A percentile compares a stretch with the other conserved stretches of the same genome.
These are phyloP conservation scores for Fistulinella cinereoalba DNA, from an alignment of 1,284 basidiomycete genomes.

Conservation along the genomic window DNA sequence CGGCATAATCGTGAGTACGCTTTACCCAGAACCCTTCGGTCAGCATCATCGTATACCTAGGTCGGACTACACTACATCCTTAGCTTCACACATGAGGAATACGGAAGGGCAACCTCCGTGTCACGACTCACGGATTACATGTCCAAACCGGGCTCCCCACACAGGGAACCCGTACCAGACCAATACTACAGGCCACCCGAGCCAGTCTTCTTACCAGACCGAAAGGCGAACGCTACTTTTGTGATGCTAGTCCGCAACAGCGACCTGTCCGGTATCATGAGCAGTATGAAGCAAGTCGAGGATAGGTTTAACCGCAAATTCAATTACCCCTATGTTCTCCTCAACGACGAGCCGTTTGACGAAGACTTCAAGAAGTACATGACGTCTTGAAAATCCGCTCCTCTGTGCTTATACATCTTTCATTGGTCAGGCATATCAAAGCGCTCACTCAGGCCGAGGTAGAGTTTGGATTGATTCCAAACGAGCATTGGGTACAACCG, in stretches of 20 bases:
- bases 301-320: slow-evolving; percentile 85
- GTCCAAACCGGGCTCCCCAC: slow-evolving; percentile 40
- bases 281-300: slow-evolving; percentile 76
- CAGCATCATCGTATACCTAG: slow-evolving; percentile 38
- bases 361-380: slow-evolving; percentile 73
- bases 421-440: slow-evolving; percentile 52
- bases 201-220: slow-evolving; percentile 35
- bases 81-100: slow-evolving; percentile 67
- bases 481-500: slow-evolving; percentile 85
- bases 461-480: slow-evolving; percentile 80
- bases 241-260: slow-evolving; percentile 84
- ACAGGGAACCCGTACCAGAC: slow-evolving; percentile 52
- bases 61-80: slow-evolving; percentile 71
- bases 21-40: too few species aligned
- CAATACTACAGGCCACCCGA: slow-evolving; percentile 53
- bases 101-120: slow-evolving; percentile 63
- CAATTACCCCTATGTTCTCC: slow-evolving; percentile 82
- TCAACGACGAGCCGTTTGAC: slow-evolving; percentile 79
- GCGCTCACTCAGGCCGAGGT: slow-evolving; percentile 65
- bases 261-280: slow-evolving; percentile 71
- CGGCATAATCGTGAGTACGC: slow-evolving; percentile 56
- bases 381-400: not conserved
- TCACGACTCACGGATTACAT: slow-evolving; percentile 50
- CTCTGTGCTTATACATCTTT: slow-evolving; percentile 8
- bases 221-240: slow-evolving; percentile 82